These are phyloP conservation scores for Penicillium dipodomyicola DNA, from an alignment of 495 filamentous ascomycete genomes.

Conservation along the genomic window DNA sequence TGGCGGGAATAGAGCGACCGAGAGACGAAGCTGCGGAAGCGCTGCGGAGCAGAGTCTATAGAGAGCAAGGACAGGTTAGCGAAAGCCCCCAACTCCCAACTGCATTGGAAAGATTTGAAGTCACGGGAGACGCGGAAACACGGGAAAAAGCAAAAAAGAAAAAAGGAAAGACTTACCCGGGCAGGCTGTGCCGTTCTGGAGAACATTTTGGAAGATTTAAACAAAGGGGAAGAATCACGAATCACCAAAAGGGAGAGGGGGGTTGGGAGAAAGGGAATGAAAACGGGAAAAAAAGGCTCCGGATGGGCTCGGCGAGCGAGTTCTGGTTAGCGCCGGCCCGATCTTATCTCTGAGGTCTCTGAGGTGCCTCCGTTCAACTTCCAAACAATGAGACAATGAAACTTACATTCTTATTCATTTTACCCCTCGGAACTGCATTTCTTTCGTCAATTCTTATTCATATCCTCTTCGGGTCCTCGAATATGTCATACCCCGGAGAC, in stretches of 20 bases:
- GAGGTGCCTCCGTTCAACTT: not conserved
- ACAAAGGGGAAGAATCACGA: slow-evolving; percentile 6
- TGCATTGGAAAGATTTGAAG: slow-evolving; percentile 1
- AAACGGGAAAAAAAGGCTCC: slow-evolving; percentile 42
- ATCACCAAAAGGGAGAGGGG: slow-evolving; percentile 7
- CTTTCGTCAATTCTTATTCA: slow-evolving; percentile 19
- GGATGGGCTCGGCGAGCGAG: slow-evolving; percentile 42
- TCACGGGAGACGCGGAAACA: slow-evolving; percentile 1
- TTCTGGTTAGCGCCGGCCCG: slow-evolving; percentile 31
- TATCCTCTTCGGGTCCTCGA: slow-evolving; percentile 9
- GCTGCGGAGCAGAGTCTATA: slow-evolving; percentile 42
- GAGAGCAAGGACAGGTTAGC: slow-evolving; percentile 14
- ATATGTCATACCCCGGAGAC: not conserved
- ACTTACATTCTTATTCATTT: slow-evolving; percentile 17
- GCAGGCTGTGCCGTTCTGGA: slow-evolving; percentile 32
- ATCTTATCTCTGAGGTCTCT: slow-evolving; percentile 47
- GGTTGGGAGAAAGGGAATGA: slow-evolving; percentile 22
- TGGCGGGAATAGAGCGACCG: slow-evolving; percentile 38
- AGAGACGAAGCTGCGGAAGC: slow-evolving; percentile 37
- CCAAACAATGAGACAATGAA: not conserved
- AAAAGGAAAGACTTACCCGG: slow-evolving; percentile 24
- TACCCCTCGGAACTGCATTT: slow-evolving; percentile 5
- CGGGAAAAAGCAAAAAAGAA: slow-evolving; percentile 11
- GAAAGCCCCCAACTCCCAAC: slow-evolving; percentile 3
- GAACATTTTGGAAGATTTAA: slow-evolving; percentile 24